phyloP scores from a whole-genome alignment of 2,329 filamentous ascomycete species.

The Chrysoporthe austroafricana region DNA sequence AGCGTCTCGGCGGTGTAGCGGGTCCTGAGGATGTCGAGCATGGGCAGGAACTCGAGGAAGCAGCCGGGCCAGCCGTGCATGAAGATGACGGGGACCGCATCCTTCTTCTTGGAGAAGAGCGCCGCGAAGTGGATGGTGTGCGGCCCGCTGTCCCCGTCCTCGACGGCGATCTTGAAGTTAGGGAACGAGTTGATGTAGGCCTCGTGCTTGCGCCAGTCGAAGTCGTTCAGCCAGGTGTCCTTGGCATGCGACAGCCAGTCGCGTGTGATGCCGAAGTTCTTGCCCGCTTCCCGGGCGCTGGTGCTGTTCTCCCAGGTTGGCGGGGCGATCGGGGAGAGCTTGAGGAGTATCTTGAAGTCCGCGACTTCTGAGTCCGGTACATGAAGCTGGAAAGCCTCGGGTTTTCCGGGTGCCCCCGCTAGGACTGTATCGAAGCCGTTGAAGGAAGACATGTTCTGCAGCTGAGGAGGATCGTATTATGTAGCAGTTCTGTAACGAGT shows the following conservation, averaged over 20 bases:
- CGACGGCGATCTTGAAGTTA: conserved; percentile 48
- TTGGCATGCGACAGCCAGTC: conserved; percentile 28
- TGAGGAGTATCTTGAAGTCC: conserved; percentile 13
- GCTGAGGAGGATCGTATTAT: not conserved
- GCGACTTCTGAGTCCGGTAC: not conserved
- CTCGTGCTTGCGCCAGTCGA: conserved; percentile 49
- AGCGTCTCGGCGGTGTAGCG: conserved; percentile 54
- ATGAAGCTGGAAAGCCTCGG: conserved; percentile 11
- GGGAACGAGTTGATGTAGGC: conserved; percentile 51
- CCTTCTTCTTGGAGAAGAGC: conserved; percentile 54
- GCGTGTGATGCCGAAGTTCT: conserved; percentile 15
- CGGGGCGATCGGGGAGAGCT: conserved; percentile 12
- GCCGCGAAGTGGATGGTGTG: conserved; percentile 57
- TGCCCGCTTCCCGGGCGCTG: conserved; percentile 4
- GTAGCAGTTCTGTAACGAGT: not conserved
- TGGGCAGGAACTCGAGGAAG: conserved; percentile 59
- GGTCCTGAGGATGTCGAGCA: conserved; percentile 49
- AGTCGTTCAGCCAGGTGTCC: conserved; percentile 46
- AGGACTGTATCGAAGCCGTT: conserved; percentile 15
- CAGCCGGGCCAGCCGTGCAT: conserved; percentile 61
- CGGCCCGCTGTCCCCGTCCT: conserved; percentile 39
- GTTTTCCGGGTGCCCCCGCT: not conserved
- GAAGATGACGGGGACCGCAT: conserved; percentile 55
- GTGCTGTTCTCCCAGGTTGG: conserved; percentile 13
- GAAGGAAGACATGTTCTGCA: conserved; percentile 8